Base-by-base conservation (phyloP, 306 rosid genomes). In the Sicyos baderoa region DNA sequence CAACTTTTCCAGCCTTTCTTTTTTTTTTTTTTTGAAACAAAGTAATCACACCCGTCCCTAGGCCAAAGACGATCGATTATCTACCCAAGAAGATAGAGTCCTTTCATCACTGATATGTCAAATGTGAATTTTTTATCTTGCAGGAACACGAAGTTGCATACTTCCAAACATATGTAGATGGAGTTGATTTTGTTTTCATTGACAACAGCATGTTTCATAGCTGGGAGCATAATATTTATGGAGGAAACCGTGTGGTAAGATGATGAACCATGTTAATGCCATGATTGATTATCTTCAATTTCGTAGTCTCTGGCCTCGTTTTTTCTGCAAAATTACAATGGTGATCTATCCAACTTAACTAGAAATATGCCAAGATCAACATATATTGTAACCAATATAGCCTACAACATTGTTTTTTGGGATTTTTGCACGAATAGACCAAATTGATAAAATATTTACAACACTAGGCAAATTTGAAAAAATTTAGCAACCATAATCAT, bases 141-240 rank as follows among this genome's bases (percentile, higher is more conserved):
- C 90, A 93, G 99, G 86, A 94, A 70, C 29, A 81, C 68, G 97
- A 94, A 88, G 97, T 94, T 19, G 12, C 61, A 22, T 94, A 80
- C 78, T 94, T 76, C 84, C 97, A 90, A 0, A 73, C 90, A 52
- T 94, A 78, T 73, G 77, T 88, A n/a, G 99, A 94, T 77, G 97
- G 97, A 22, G 97, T 94, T 12, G 99, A 94, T 78, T 86, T 85
- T 55, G 90, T 94, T 74, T 94, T 94, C 76, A 74, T 94, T 55
- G 96, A 88, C 35, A 79, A 79, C 78, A 84, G 74, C 73, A 22
- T 51, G 16, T 88, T 86, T 73, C 91, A 77, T 65, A 78, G 86
- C 74, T 45, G 81, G 71, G 85, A 77, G 78, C 42, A 72, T 1
- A 78, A 86, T 73, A 85, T 94, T 77, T 94, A 94, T 18, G 79